Base-by-base conservation (phyloP, 768 basidiomycete genomes). In the Boletus patriciae region DNA sequence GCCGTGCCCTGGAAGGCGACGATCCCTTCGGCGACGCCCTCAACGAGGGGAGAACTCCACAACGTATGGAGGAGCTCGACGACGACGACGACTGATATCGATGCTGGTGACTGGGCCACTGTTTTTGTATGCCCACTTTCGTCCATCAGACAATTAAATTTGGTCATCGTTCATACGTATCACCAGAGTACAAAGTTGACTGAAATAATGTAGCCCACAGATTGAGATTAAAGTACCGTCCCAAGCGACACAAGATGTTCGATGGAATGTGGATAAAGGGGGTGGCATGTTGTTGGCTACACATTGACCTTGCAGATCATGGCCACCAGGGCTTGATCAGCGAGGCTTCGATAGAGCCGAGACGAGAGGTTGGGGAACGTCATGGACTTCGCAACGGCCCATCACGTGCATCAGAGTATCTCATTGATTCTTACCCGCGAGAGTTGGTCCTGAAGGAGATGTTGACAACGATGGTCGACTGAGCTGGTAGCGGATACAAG, bases 1-100 rank as follows among this genome's bases (percentile, higher is more conserved):
- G 77, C 44, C 77, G 74, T 55, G 72, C 73, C 2, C 71, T 78
- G 63, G 78, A 78, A 47, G 77, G 79, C 21, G 78, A 75, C 2
- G 88, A 93, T 76, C 91, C 88, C 1, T 93, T 93, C 67, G 87
- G 87, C 25, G 81, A 78, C 40, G 77, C 81, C 54, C 58, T 88
- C 27, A 62, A 66, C 11, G 75, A 75, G 46, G 71, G 48, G n/a
- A 67, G 66, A 40, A 71, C 60, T 50, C 65, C 62, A 43, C 55
- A 63, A 19, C 61, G 55, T 31, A 55, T 54, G 40, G 77, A 66
- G 11, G 70, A 79, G 43, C 79, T 84, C 15, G 67, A 67, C 8
- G 83, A 86, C 60, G 65, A 66, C 37, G 86, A 88, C 51, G 78
- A 77, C 41, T 70, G 41, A 60, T 42, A 46, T 25, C 3, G 18